Evolutionary conservation across 208 protist genomes (phyloP), one percentile per base, ranked within the genome.

Genomic region (Trypanosoma cruzi): DNA sequence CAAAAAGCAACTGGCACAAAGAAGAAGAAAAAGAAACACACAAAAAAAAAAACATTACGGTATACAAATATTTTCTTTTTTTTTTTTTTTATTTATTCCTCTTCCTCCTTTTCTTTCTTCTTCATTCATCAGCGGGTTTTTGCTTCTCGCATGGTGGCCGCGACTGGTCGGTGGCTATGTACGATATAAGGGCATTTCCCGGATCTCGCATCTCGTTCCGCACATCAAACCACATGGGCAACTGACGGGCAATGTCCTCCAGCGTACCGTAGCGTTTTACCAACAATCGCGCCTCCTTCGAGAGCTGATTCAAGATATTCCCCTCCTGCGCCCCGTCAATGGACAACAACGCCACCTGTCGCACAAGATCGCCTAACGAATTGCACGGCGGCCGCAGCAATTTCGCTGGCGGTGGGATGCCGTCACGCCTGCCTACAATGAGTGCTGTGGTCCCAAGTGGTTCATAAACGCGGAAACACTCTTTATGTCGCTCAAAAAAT

Each of bases 191-290:
- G 0, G 81, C 81, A 13, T 34, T 60, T 31, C 80, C 78, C 18
- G 48, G 58, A 55, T 85, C 81, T 14, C 57, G 10, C 22, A 68
- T 32, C 28, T 89, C 82, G 29, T 77, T 77, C 1, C 80, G 85
- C 55, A 92, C 84, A 2, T 81, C 67, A 71, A 97, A 97, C 86
- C 87, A 94, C 83, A 86, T 80, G 11, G 92, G 92, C 20, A 97
- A 67, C 75, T 89, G 82, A 66, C 77, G 68, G 6, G 79, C 88
- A 10, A 97, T 52, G 7, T 84, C 62, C 1, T 54, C 68, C 2
- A 86, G n/a, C 36, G 71, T 73, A 7, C 92, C 92, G 50, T 90
- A 68, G 5, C 40, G 44, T 62, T 81, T 78, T 13, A 94, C 16
- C 22, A 92, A 28, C 0, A 40, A 1, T 13, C 88, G 84, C 18